Percentiles rank a stretch among this genome's conserved stretches.
Evolutionary conservation across 2,329 filamentous ascomycete species (phyloP).

Genomic region (Trichoderma hamatum): DNA sequence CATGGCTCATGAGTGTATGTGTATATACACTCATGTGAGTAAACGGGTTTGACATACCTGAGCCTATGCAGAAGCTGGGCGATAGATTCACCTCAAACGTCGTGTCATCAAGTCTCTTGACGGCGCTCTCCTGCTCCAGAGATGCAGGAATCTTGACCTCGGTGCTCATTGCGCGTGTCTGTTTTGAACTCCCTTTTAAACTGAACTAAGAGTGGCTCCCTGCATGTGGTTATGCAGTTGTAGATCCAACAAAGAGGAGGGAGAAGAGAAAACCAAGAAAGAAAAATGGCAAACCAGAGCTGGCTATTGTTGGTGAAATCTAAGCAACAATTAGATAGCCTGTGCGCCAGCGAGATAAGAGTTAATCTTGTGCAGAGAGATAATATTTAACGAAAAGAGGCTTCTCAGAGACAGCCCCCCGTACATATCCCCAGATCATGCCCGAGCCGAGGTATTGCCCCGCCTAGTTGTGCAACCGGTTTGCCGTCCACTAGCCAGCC

Average conservation of each 20-base stretch:
- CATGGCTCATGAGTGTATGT: neutral
- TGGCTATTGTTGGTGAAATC: neutral
- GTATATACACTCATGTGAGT: neutral
- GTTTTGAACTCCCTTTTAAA: neutral
- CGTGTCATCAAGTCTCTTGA: constrained; percentile 22
- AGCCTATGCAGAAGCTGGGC: constrained; percentile 24
- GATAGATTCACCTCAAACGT: constrained; percentile 21
- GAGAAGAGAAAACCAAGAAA: neutral
- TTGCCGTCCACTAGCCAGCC: neutral
- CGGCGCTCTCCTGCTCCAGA: constrained; percentile 9
- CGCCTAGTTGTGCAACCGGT: neutral
- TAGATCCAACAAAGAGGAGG: neutral
- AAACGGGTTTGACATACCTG: neutral
- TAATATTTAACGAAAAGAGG: neutral
- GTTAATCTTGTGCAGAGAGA: no score
- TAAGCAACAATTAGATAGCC: neutral
- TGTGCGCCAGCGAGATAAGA: neutral
- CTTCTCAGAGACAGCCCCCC: neutral
- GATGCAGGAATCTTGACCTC: constrained; percentile 20
- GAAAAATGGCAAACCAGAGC: neutral
- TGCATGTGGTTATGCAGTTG: neutral
- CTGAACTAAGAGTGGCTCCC: neutral
- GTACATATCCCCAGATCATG: neutral
- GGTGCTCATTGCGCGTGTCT: neutral
- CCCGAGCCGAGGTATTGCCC: constrained; percentile 20